Evolutionary conservation across 2,329 filamentous ascomycete species (phyloP).

Genomic region (Fusarium gaditjirri): DNA sequence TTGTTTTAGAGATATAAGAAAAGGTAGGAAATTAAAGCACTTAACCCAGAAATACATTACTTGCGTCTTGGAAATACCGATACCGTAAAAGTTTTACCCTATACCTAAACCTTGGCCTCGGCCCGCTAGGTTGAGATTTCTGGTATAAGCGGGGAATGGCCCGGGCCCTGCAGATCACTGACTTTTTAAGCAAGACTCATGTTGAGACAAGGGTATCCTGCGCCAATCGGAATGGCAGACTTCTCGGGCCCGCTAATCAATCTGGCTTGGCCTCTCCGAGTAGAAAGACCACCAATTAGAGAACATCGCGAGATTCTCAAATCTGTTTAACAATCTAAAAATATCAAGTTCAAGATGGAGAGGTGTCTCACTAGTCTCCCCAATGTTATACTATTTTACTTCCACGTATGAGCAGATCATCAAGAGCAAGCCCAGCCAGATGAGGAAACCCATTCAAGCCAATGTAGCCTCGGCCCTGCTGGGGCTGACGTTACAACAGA

Average conservation of each 20-base stretch:
- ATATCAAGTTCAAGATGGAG: too few relatives aligned
- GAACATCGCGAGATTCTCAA: not conserved
- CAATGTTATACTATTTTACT: accelerated
- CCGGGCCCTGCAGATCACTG: not conserved
- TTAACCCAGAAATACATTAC: too few relatives aligned
- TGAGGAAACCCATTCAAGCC: not conserved
- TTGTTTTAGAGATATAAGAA: too few relatives aligned
- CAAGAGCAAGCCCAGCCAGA: accelerated
- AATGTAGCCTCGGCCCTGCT: not conserved
- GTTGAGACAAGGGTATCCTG: not conserved
- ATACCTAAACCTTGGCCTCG: not conserved
- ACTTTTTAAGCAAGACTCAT: accelerated
- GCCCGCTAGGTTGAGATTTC: not conserved
- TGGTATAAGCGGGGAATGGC: not conserved
- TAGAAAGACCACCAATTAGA: not conserved
- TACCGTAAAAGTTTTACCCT: not conserved
- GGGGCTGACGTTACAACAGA: not conserved
- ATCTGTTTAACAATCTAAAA: not conserved
- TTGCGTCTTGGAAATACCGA: too few relatives aligned
- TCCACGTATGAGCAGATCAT: not conserved
- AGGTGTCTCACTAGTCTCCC: accelerated
- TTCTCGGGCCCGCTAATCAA: not conserved
- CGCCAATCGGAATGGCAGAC: not conserved
- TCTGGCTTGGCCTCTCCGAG: not conserved
- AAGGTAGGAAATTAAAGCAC: too few relatives aligned